These are phyloP conservation scores for Aspergillus kassunensis DNA, from an alignment of 495 filamentous ascomycete genomes.

Conservation along the genomic window DNA sequence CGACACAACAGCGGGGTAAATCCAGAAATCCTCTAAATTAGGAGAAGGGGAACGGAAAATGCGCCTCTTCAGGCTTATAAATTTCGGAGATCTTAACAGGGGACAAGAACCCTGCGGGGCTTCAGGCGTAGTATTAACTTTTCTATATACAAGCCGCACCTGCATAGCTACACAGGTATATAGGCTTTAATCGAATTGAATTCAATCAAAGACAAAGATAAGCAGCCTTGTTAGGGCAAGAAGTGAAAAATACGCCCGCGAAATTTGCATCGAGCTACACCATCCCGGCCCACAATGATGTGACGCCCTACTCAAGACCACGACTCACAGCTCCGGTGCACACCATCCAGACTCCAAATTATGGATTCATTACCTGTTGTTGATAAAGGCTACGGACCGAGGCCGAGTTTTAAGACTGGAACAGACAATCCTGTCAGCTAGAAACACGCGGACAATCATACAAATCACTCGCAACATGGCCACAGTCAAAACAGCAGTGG, in stretches of 20 bases:
- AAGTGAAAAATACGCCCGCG: slow-evolving; percentile 1
- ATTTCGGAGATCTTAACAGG: too few species aligned
- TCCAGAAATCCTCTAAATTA: too few species aligned
- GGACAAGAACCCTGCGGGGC: too few species aligned
- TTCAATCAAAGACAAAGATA: background rate
- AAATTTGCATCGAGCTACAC: background rate
- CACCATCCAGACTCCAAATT: too few species aligned
- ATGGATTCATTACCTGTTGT: background rate
- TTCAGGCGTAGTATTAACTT: too few species aligned
- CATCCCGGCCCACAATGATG: slow-evolving; percentile 21
- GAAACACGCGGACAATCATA: background rate
- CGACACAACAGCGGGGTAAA: too few species aligned
- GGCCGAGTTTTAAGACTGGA: background rate
- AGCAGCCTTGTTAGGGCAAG: background rate
- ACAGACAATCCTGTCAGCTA: too few species aligned
- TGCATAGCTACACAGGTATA: too few species aligned
- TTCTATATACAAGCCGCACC: too few species aligned
- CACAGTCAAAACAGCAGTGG: slow-evolving; percentile 5
- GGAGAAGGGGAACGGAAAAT: too few species aligned
- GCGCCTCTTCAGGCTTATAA: too few species aligned
- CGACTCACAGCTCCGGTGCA: background rate
- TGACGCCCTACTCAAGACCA: slow-evolving; percentile 1
- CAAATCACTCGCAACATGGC: slow-evolving; percentile 1
- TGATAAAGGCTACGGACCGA: slow-evolving; percentile 6
- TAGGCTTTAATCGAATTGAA: too few species aligned